Evolutionary conservation across 768 basidiomycete genomes (phyloP).

Genomic region (Naematelia encephala): DNA sequence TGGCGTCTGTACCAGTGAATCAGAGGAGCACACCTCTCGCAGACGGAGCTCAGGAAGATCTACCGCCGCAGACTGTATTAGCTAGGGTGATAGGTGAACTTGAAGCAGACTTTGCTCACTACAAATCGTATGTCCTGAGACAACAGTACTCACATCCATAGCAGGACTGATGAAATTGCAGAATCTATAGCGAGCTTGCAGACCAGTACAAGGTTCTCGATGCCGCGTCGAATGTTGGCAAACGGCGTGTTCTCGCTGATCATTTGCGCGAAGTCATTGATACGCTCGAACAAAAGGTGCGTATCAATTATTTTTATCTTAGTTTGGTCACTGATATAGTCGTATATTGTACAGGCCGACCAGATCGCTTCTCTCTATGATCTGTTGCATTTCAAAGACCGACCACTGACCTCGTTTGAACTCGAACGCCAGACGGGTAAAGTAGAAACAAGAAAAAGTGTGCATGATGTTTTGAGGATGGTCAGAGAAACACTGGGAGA

Average conservation of each 20-base stretch:
- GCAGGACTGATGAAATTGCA: constrained; percentile 46
- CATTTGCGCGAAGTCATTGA: constrained; percentile 91
- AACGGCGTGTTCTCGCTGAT: constrained; percentile 78
- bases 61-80: constrained; percentile 85
- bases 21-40: too few species aligned
- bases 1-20: not conserved
- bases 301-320: constrained; percentile 3
- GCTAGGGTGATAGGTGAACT: constrained; percentile 77
- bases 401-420: constrained; percentile 8
- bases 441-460: constrained; percentile 17
- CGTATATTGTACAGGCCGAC: constrained; percentile 65
- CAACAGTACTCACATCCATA: not conserved
- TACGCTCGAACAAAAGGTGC: constrained; percentile 83
- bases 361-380: constrained; percentile 91
- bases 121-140: constrained; percentile 69
- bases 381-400: constrained; percentile 61
- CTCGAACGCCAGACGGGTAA: not conserved
- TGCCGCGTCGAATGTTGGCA: constrained; percentile 71
- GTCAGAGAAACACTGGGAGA: constrained; percentile 36
- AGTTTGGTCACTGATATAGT: too few species aligned
- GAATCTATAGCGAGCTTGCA: constrained; percentile 83
- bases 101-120: constrained; percentile 92
- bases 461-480: constrained; percentile 36
- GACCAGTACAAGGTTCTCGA: constrained; percentile 92
- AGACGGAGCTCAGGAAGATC: constrained; percentile 51